Base-by-base conservation (phyloP, 345 rosid species). In the Gossypioides kirkii region DNA sequence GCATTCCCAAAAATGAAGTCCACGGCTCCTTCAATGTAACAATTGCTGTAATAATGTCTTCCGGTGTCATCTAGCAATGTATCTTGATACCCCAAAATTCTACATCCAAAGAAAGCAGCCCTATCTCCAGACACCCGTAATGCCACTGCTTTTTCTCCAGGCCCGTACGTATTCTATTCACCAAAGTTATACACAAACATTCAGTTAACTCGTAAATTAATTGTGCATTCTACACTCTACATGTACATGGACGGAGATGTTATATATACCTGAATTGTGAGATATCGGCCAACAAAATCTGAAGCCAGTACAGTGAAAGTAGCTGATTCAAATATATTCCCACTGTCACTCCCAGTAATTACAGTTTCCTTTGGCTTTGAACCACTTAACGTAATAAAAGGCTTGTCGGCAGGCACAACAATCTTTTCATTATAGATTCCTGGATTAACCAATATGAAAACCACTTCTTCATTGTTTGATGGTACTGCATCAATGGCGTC, bases 301-400 rank as follows among this genome's bases (percentile, higher is more conserved):
- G 94, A 82, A 43, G 88, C 94, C 61, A 88, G 54, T 11, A 89
- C 79, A 16, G 91, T 64, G 32, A 88, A 73, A 8, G 91, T 84
- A 6, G 94, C 75, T 61, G 94, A 85, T 26, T 84, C 75, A 36
- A 76, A 63, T 38, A 89, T 85, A 22, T 80, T 78, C 47, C 82
- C 88, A 16, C 84, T 80, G 55, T 87, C 87, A 46, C 25, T 80
- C 89, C 84, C 81, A 70, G 81, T 78, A 55, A 91, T 81, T 46
- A 84, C 36, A n/a, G 91, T 88, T 22, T 62, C 67, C 3, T 84
- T 77, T 17, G 89, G 76, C 62, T 74, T 41, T 45, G 87, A 87
- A 60, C 93, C 94, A 36, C 93, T 89, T 78, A 89, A 38, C 17
- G 97, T 91, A 62, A 91, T 89, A 84, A 82, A 91, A 11, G 89